Percentiles rank a stretch among this genome's conserved stretches.
phyloP scores from a whole-genome alignment of 805 yeast species.

The Isabelozyma rhagii region DNA sequence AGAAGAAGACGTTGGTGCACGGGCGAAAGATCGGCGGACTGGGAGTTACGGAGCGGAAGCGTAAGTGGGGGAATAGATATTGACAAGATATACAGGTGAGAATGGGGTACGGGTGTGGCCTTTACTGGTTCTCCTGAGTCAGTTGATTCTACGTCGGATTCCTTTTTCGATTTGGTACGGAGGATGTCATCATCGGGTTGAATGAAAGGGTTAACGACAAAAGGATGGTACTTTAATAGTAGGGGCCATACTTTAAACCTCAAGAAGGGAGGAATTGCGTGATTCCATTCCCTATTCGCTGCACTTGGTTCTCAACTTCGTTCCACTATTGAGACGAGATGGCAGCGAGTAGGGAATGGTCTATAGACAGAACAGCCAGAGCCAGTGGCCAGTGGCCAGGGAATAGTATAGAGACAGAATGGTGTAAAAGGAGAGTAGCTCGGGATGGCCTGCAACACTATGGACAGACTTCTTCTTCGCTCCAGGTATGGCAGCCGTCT shows the following conservation, averaged over 20 bases:
- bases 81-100: not conserved
- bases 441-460: constrained; percentile 15
- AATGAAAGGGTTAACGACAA: constrained; percentile 71
- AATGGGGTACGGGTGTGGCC: not conserved
- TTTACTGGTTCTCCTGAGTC: constrained; percentile 1
- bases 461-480: constrained; percentile 77
- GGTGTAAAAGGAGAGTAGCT: no score
- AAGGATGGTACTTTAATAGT: constrained; percentile 77
- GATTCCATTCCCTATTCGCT: no score
- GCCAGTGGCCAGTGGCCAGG: no score
- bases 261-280: constrained; percentile 64
- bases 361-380: no score
- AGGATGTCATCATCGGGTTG: constrained; percentile 50
- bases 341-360: no score
- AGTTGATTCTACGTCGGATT: constrained; percentile 11
- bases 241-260: constrained; percentile 85
- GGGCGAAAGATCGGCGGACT: not conserved
- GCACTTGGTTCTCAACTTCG: no score
- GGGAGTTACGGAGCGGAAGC: not conserved
- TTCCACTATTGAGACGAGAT: no score
- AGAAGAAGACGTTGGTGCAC: not conserved
- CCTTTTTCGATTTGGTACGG: constrained; percentile 8
- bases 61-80: not conserved
- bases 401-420: no score
- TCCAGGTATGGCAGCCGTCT: constrained; percentile 57